Percentiles rank a stretch among this genome's conserved stretches.
These are phyloP conservation scores for Lactarius deliciosus DNA, from an alignment of 768 basidiomycete species.

Conservation along the genomic window DNA sequence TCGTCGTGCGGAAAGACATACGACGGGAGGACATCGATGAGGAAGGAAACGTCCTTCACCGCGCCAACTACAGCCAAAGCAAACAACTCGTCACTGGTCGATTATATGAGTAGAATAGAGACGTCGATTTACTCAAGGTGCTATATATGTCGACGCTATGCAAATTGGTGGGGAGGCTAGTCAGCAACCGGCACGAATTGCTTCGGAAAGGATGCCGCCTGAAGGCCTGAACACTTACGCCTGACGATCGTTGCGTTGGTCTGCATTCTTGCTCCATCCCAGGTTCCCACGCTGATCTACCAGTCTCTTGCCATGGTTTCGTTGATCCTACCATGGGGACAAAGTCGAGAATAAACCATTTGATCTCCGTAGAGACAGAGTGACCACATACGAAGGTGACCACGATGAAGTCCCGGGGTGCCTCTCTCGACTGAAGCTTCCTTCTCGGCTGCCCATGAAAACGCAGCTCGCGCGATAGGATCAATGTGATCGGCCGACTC, in stretches of 20 bases:
- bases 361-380: not conserved
- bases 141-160: constrained; percentile 49
- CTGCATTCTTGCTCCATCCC: constrained; percentile 38
- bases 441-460: constrained; percentile 34
- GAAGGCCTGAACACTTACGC: constrained; percentile 37
- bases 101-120: not conserved
- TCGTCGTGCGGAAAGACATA: constrained; percentile 72
- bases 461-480: constrained; percentile 37
- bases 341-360: not conserved
- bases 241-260: constrained; percentile 43
- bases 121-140: constrained; percentile 40
- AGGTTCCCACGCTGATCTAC: constrained; percentile 41
- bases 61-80: constrained; percentile 51
- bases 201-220: not conserved
- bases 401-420: constrained; percentile 44
- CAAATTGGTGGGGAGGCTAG: constrained; percentile 20
- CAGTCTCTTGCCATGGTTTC: constrained; percentile 50
- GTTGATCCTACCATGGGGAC: constrained; percentile 43
- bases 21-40: constrained; percentile 76
- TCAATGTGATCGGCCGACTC: constrained; percentile 38
- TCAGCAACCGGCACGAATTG: constrained; percentile 10
- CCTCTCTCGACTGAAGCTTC: constrained; percentile 23
- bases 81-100: not conserved
- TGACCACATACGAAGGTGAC: constrained; percentile 46
- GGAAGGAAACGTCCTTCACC: constrained; percentile 69